Percentiles rank a stretch among this genome's conserved stretches.
Conservation (phyloP, 1,284 basidiomycete species). For the Rhodotorula mucilaginosa region DNA sequence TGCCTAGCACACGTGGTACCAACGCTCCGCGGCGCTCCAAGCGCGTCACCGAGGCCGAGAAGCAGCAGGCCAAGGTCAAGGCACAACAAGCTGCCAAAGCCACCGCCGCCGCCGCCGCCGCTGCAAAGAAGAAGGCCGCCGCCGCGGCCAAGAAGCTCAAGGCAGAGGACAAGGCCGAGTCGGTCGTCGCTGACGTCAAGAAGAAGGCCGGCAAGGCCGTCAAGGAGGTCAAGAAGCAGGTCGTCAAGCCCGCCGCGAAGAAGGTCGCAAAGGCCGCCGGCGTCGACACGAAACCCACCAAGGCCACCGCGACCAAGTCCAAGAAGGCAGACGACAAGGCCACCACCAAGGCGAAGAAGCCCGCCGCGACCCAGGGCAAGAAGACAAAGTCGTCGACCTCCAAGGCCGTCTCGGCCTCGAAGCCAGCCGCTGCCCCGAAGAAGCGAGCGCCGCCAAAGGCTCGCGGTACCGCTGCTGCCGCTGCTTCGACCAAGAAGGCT, state of each 20-base stretch:
- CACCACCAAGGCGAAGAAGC: neutral
- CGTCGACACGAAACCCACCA: neutral
- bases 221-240: constrained; percentile 18
- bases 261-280: neutral
- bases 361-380: constrained; percentile 2
- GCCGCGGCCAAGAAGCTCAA: neutral
- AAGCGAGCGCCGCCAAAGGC: neutral
- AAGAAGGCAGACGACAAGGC: neutral
- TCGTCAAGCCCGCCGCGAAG: constrained; percentile 3
- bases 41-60: constrained; percentile 8
- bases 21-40: constrained; percentile 18
- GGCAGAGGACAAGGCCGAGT: constrained; percentile 4
- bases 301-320: neutral
- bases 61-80: constrained; percentile 4
- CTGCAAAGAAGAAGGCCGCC: constrained; percentile 2
- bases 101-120: neutral
- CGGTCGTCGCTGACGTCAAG: neutral
- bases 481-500: neutral
- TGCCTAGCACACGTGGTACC: constrained; percentile 15
- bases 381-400: constrained; percentile 18
- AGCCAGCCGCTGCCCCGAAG: neutral
- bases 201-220: constrained; percentile 9
- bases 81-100: constrained; percentile 26
- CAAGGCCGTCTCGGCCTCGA: neutral
- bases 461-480: neutral